Base-by-base conservation (phyloP, 768 basidiomycete genomes). In the Tylopilus felleus region DNA sequence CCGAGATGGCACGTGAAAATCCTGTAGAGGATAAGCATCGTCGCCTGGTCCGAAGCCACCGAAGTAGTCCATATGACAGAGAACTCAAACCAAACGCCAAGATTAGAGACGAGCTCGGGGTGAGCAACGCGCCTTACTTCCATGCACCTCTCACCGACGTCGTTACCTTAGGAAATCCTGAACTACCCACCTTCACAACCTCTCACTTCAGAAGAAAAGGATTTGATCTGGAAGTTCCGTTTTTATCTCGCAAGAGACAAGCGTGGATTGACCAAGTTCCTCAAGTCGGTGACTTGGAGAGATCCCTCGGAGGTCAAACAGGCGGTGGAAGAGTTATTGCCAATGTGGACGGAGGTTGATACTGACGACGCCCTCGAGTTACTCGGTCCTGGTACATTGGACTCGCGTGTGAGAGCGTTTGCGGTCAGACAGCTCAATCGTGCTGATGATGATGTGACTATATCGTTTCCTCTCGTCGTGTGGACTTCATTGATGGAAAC, bases 171-270 rank as follows among this genome's bases (percentile, higher is more conserved):
- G 94, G 84, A 86, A 57, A 93, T 99, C 45, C 81, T 99, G 47
- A 85, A 85, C 47, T 93, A 98, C 60, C 86, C 95, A 1, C 97
- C 97, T 0, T 95, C 90, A 54, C 90, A 88, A 55, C 78, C 81
- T 10, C 77, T 99, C 8, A 90, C 83, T 4, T 85, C 93, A 0
- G 90, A 94, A 64, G 96, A 98, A 73, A 97, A 96, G 66, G 96
- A 98, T 61, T 75, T 95, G 39, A 86, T 98, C 36, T 99, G 97
- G 97, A 95, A 96, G 69, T 99, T 96, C 78, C 83, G 97, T n/a
- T 99, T 98, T 74, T 98, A 97, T 60, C 84, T 99, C 12, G 84
- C 87, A 3, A 77, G 93, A 31, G 92, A 95, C 69, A 95, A 93
- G 72, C 85, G 90, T 10, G 94, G 95, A 2, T 79, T 98, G 38